A percentile compares a stretch with the other conserved stretches of the same genome.
Conservation (phyloP, 768 basidiomycete species). For the Ramaria rubella region DNA sequence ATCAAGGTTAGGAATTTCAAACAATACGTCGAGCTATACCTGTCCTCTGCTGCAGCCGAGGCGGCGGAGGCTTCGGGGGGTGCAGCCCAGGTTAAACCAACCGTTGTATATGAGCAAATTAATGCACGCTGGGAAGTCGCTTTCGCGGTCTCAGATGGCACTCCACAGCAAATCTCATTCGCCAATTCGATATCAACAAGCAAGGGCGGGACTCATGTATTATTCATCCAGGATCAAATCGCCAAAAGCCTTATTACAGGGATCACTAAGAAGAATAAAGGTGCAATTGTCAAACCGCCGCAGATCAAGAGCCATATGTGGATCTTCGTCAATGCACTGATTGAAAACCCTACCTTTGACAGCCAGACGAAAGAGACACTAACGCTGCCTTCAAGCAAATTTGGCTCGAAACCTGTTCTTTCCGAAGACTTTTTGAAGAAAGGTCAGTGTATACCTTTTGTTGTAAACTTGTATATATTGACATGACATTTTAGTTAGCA, state of each 20-base stretch:
- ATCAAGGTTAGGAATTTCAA: constrained; percentile 94
- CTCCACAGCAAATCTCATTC: constrained; percentile 92
- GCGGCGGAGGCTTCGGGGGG: constrained; percentile 67
- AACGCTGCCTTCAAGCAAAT: constrained; percentile 81
- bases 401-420: constrained; percentile 73
- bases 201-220: constrained; percentile 95
- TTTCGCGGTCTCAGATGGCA: constrained; percentile 89
- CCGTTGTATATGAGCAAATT: constrained; percentile 75
- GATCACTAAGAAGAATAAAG: constrained; percentile 97
- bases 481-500: constrained; percentile 50
- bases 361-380: constrained; percentile 98
- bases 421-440: constrained; percentile 97
- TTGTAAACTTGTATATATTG: constrained; percentile 1
- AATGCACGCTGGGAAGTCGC: constrained; percentile 89
- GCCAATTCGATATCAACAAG: constrained; percentile 96
- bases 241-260: constrained; percentile 74
- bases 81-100: constrained; percentile 70
- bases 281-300: constrained; percentile 82
- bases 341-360: constrained; percentile 98
- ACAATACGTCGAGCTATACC: constrained; percentile 92
- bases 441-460: constrained; percentile 40
- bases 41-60: constrained; percentile 67
- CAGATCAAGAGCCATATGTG: constrained; percentile 98
- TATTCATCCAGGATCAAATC: constrained; percentile 77
- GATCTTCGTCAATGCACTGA: constrained; percentile 92